A percentile compares a stretch with the other conserved stretches of the same genome.
These are phyloP conservation scores for Eucalyptus polyanthemos DNA, from an alignment of 345 rosid genomes.

Conservation along the genomic window DNA sequence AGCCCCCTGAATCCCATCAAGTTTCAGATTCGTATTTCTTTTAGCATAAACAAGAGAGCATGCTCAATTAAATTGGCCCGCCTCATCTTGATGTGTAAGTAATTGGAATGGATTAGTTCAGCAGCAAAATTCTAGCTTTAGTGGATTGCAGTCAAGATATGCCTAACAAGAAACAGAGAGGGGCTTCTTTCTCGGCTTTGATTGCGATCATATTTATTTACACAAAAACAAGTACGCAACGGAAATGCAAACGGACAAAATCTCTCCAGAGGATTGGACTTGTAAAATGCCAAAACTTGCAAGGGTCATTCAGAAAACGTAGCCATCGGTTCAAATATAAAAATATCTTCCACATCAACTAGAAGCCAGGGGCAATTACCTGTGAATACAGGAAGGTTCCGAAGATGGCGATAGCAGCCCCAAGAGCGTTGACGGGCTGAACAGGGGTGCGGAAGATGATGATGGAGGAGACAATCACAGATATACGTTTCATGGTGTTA, in stretches of 20 bases:
- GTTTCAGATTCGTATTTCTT: not conserved
- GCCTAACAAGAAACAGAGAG: not conserved
- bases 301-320: not conserved
- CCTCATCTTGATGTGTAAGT: not conserved
- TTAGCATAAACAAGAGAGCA: not conserved
- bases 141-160: not conserved
- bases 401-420: constrained; percentile 91
- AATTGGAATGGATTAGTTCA: not conserved
- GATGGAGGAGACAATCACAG: constrained; percentile 93
- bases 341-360: not conserved
- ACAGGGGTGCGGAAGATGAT: constrained; percentile 97
- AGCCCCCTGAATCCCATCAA: not conserved
- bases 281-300: not conserved
- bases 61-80: not conserved
- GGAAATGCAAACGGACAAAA: not conserved
- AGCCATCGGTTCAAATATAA: not conserved
- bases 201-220: not conserved
- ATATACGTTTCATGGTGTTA: constrained; percentile 96
- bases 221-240: not conserved
- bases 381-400: constrained; percentile 98
- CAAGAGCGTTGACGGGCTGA: constrained; percentile 85
- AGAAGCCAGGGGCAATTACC: constrained; percentile 20
- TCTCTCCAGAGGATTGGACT: not conserved
- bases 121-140: not conserved
- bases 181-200: not conserved